Percentiles rank a stretch among this genome's conserved stretches.
Conservation (phyloP, 352 stramenopile species). For the Stramenopiles sp. region DNA sequence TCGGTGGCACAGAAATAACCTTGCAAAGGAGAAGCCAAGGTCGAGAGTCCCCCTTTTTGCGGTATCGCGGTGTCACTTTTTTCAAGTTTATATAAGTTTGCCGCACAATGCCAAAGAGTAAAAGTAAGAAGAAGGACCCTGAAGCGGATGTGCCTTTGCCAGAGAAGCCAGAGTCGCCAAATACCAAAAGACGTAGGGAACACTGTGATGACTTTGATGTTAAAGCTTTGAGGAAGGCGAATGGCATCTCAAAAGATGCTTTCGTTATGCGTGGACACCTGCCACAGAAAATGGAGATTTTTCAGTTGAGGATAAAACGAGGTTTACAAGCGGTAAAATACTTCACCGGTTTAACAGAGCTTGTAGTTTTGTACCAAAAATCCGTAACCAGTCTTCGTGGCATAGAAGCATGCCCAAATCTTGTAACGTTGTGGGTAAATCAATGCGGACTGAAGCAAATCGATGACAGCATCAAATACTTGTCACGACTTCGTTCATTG, state of each 20-base stretch:
- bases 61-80: no score
- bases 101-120: not conserved
- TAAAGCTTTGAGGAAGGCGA: not conserved
- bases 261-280: not conserved
- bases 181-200: not conserved
- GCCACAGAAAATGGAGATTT: constrained; percentile 10
- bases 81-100: no score
- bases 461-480: constrained; percentile 27
- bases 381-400: constrained; percentile 39
- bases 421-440: constrained; percentile 41
- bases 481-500: constrained; percentile 34
- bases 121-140: not conserved
- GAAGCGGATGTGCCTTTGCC: not conserved
- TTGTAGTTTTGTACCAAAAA: constrained; percentile 49
- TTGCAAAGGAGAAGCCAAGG: no score
- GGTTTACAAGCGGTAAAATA: constrained; percentile 37
- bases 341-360: constrained; percentile 38
- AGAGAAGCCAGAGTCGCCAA: not conserved
- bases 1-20: no score
- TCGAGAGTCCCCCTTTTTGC: no score
- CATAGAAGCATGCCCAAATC: constrained; percentile 29
- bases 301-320: not conserved
- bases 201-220: constrained; percentile 7
- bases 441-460: constrained; percentile 42
- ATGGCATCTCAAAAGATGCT: constrained; percentile 9